Base-by-base conservation (phyloP, 1,284 basidiomycete genomes). In the Boletus mariae region DNA sequence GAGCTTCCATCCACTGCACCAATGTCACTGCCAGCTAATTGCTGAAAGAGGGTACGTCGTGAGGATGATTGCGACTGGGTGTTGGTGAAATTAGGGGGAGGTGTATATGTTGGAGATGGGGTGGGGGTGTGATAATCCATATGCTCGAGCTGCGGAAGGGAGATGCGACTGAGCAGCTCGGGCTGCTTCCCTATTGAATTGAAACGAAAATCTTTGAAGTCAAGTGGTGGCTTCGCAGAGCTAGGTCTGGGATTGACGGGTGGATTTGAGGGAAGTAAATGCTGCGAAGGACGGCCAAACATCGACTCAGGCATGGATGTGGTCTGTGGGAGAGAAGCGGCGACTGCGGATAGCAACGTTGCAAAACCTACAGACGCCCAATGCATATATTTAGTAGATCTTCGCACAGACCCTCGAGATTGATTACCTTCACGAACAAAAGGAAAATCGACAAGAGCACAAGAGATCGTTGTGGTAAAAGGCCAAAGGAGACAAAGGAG, bases 141-240 rank as follows among this genome's bases (percentile, higher is more conserved):
- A 42, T 67, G 31, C n/a, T 51, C 63, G 35, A 69, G 60, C 31
- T 65, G 58, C 3, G 67, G 63, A 17, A 59, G 61, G 41, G 75
- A 73, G 26, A 82, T 69, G n/a, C 79, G 74, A 56, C 69, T 73
- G 31, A 81, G 68, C 20, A 81, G 62, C 23, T 68, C 64, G 1
- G 78, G 78, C 55, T 70, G 61, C 57, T 75, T 75, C 41, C 79
- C 79, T 47, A 81, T 82, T 11, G 65, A 72, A 23, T 59, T 63
- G 61, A 82, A 82, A 26, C 65, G 67, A 59, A 81, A 71, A 48
- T 68, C 57, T 20, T 67, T 56, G 53, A 79, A 76, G 20, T 40
- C 52, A n/a, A 38, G 60, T 20, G 20, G 20, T 20, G 40, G 15
- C 8, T 32, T 20, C 3, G 31, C 17, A 20, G 31, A 29, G 25